A percentile compares a stretch with the other conserved stretches of the same genome.
phyloP scores from a whole-genome alignment of 257 asterid species.

The Linderniella brevidens region DNA sequence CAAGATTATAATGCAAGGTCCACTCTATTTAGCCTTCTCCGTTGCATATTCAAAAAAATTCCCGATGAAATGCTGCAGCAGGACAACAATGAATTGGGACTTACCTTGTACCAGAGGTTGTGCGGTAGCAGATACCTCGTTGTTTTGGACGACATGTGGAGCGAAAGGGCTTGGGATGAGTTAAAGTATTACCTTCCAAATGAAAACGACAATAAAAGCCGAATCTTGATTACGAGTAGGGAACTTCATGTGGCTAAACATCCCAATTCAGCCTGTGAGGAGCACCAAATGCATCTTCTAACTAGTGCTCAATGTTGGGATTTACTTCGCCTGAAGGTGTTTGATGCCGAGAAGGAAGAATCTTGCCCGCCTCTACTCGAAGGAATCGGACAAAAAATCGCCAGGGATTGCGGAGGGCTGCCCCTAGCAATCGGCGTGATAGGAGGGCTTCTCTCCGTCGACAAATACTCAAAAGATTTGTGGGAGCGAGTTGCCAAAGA shows the following conservation, averaged over 20 bases:
- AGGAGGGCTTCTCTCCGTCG: conserved; percentile 9
- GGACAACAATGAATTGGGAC: not conserved
- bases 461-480: not conserved
- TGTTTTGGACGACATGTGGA: conserved; percentile 11
- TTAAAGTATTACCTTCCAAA: conserved; percentile 2
- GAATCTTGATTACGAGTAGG: conserved; percentile 7
- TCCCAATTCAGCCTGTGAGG: not conserved
- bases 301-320: conserved; percentile 4
- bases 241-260: conserved; percentile 4
- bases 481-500: not conserved
- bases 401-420: conserved; percentile 9
- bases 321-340: not conserved
- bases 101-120: not conserved
- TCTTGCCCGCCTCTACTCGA: conserved; percentile 2
- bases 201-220: conserved; percentile 3
- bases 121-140: conserved; percentile 4
- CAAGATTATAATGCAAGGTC: conserved; percentile 1
- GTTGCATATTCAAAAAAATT: not conserved
- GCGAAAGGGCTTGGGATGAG: conserved; percentile 8
- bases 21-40: not conserved
- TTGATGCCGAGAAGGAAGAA: not conserved
- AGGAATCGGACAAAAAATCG: conserved; percentile 5
- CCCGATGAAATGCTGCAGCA: not conserved
- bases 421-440: conserved; percentile 14
- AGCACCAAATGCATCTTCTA: not conserved